phyloP scores from a whole-genome alignment of 805 yeast species.

The Cyberlindnera lachancei region DNA sequence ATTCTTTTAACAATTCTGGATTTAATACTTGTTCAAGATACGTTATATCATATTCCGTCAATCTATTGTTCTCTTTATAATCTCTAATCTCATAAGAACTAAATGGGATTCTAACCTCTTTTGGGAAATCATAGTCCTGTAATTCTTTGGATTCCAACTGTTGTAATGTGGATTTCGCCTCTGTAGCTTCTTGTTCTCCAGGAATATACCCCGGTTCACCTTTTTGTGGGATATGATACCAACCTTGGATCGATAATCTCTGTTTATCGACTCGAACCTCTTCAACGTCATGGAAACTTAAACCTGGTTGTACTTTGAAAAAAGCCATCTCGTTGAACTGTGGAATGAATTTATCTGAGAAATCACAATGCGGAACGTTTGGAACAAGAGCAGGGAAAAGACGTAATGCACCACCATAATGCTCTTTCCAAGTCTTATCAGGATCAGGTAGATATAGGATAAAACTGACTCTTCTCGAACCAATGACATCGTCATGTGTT shows the following conservation, averaged over 20 bases:
- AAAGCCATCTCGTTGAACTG: conserved; percentile 95
- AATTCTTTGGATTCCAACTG: conserved; percentile 70
- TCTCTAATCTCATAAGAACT: conserved; percentile 31
- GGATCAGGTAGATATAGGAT: conserved; percentile 93
- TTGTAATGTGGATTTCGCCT: conserved; percentile 68
- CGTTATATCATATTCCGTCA: conserved; percentile 34
- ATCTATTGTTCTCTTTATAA: conserved; percentile 14
- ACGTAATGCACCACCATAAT: conserved; percentile 89
- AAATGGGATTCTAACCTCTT: conserved; percentile 41
- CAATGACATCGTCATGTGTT: conserved; percentile 97
- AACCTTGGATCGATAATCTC: conserved; percentile 90
- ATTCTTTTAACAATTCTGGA: conserved; percentile 37
- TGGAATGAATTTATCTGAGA: conserved; percentile 64
- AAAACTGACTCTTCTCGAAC: conserved; percentile 87
- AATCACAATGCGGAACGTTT: conserved; percentile 84
- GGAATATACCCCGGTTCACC: conserved; percentile 82
- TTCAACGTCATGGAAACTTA: conserved; percentile 96
- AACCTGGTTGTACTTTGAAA: conserved; percentile 93
- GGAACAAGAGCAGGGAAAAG: conserved; percentile 81
- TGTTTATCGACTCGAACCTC: conserved; percentile 91
- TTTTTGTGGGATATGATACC: conserved; percentile 96
- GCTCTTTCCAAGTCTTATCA: conserved; percentile 78
- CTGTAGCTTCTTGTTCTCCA: conserved; percentile 78
- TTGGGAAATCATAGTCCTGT: conserved; percentile 78
- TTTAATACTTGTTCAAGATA: conserved; percentile 52